Evolutionary conservation across 108 stramenopile species (phyloP).

Genomic region (Cyclotella atomus): DNA sequence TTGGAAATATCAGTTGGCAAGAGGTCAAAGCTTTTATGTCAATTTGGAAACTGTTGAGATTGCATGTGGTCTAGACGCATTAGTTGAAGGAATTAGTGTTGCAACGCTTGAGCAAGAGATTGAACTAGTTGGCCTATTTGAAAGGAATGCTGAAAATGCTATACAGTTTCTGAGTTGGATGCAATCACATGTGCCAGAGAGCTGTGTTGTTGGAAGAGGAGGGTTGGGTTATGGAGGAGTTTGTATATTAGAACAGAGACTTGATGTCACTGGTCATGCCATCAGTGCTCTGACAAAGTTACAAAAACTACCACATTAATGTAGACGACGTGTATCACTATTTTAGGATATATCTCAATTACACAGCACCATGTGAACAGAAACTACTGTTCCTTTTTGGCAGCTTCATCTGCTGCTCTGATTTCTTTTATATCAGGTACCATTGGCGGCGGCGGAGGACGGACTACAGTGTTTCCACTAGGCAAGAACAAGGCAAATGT

Average conservation of each 20-base stretch:
- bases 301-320: not conserved
- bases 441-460: slow-evolving; percentile 15
- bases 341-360: too few species aligned
- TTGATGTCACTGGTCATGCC: slow-evolving; percentile 63
- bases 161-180: slow-evolving; percentile 40
- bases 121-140: slow-evolving; percentile 8
- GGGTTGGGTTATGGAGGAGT: slow-evolving; percentile 54
- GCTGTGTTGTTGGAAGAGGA: slow-evolving; percentile 32
- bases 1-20: slow-evolving; percentile 42
- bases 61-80: slow-evolving; percentile 53
- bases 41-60: slow-evolving; percentile 60
- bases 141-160: slow-evolving; percentile 28
- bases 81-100: slow-evolving; percentile 39
- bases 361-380: not conserved
- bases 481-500: slow-evolving; percentile 35
- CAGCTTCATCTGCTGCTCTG: not conserved
- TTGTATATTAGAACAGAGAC: slow-evolving; percentile 46
- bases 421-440: not conserved
- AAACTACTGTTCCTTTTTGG: not conserved
- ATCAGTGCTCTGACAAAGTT: slow-evolving; percentile 24
- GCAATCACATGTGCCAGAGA: slow-evolving; percentile 38
- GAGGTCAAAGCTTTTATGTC: slow-evolving; percentile 48
- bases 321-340: not conserved
- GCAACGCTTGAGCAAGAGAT: slow-evolving; percentile 4
- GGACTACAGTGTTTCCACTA: not conserved